Conservation (phyloP, 805 yeast species). For the Metschnikowia borealis region DNA sequence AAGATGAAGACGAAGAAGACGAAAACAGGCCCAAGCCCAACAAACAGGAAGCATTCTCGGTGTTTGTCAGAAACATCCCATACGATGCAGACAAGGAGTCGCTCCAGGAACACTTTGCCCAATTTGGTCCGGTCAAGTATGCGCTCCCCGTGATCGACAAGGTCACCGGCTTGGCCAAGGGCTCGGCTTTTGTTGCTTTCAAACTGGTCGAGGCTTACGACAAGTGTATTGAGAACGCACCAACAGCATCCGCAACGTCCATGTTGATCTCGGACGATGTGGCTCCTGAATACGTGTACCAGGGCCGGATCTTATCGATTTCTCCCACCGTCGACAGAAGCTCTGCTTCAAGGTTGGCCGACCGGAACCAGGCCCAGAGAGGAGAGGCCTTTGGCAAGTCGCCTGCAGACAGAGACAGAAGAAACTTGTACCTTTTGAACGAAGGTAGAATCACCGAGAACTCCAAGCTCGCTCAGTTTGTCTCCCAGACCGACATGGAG, state of each 20-base stretch:
- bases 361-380: conserved; percentile 68
- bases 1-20: conserved; percentile 19
- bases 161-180: conserved; percentile 81
- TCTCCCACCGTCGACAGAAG: conserved; percentile 83
- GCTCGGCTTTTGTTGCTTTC: conserved; percentile 95
- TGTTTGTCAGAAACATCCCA: conserved; percentile 90
- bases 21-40: conserved; percentile 42
- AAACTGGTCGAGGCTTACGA: conserved; percentile 54
- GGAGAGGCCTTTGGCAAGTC: conserved; percentile 75
- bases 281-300: conserved; percentile 80
- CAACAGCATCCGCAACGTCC: conserved; percentile 57
- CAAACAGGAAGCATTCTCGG: conserved; percentile 63
- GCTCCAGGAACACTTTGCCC: conserved; percentile 69
- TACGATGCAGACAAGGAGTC: conserved; percentile 87
- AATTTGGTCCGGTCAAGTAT: conserved; percentile 84
- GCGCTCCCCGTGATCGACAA: conserved; percentile 91
- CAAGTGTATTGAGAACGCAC: conserved; percentile 74
- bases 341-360: conserved; percentile 71
- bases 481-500: conserved; percentile 73
- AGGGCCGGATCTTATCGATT: conserved; percentile 85
- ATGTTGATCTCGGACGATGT: conserved; percentile 90
- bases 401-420: conserved; percentile 73
- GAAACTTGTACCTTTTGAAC: conserved; percentile 80
- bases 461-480: conserved; percentile 68
- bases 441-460: conserved; percentile 88